These are phyloP conservation scores for Dendrothele bispora DNA, from an alignment of 768 basidiomycete species.

Conservation along the genomic window DNA sequence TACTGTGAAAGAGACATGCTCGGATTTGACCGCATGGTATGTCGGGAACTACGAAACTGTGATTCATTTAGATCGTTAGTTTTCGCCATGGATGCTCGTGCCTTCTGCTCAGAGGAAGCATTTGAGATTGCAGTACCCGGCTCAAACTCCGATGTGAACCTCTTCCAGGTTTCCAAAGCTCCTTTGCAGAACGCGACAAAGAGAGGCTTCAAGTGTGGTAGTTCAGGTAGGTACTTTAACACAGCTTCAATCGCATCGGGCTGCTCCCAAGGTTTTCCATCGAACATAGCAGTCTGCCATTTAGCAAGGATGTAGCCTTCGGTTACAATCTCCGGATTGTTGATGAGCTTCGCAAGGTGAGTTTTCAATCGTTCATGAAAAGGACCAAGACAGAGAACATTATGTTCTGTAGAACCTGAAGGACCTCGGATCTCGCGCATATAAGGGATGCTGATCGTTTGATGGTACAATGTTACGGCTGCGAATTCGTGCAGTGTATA, in stretches of 20 bases:
- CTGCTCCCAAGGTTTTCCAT: conserved; percentile 9
- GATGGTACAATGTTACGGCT: conserved; percentile 7
- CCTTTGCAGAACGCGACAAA: conserved; percentile 6
- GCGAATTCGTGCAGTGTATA: conserved; percentile 13
- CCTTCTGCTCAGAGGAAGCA: too few relatives aligned
- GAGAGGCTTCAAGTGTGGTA: conserved; percentile 2
- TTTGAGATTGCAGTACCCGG: too few relatives aligned
- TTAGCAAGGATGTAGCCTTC: background rate
- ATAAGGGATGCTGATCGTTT: conserved; percentile 10
- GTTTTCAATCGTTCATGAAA: conserved; percentile 7
- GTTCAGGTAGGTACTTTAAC: background rate
- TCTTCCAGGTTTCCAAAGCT: conserved; percentile 1
- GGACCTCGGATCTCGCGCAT: conserved; percentile 7
- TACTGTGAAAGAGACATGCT: conserved; percentile 6
- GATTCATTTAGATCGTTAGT: conserved; percentile 23
- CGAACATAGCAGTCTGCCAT: conserved; percentile 4
- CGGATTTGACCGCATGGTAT: background rate
- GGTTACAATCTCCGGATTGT: conserved; percentile 5
- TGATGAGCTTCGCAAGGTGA: conserved; percentile 9
- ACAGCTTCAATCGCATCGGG: conserved; percentile 13
- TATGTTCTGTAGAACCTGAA: conserved; percentile 6
- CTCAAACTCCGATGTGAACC: too few relatives aligned
- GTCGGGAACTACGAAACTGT: conserved; percentile 7
- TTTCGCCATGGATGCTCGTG: conserved; percentile 10
- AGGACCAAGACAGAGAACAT: conserved; percentile 16